These are phyloP conservation scores for Solanum pimpinellifolium DNA, from an alignment of 257 asterid species.

Conservation along the genomic window DNA sequence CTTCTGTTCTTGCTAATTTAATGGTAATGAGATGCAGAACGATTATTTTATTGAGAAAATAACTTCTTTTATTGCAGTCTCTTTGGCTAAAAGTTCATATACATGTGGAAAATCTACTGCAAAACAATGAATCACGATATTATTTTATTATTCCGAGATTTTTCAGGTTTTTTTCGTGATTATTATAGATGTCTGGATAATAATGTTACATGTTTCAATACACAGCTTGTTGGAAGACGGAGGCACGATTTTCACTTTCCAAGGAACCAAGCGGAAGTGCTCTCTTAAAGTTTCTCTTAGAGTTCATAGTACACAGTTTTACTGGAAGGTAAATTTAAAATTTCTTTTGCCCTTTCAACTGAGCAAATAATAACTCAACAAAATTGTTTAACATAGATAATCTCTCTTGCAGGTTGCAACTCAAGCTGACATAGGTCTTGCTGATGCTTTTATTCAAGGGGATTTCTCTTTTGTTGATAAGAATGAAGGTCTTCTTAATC, in stretches of 20 bases:
- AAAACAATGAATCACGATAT: background rate
- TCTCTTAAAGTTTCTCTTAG: constrained; percentile 40
- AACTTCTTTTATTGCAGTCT: background rate
- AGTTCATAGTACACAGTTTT: constrained; percentile 64
- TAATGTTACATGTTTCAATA: background rate
- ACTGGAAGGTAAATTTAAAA: constrained; percentile 51
- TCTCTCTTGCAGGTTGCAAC: constrained; percentile 42
- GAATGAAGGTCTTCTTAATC: constrained; percentile 55
- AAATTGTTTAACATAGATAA: background rate
- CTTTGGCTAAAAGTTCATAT: background rate
- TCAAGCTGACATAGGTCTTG: constrained; percentile 76
- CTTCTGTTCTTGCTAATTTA: background rate
- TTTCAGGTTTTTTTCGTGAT: background rate
- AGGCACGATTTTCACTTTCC: constrained; percentile 59
- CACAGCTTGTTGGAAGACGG: constrained; percentile 63
- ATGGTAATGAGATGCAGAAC: background rate
- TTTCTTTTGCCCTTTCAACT: background rate
- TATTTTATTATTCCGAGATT: background rate
- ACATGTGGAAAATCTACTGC: background rate
- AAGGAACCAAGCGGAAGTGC: constrained; percentile 33
- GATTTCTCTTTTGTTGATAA: constrained; percentile 69
- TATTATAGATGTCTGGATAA: background rate
- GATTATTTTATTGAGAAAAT: background rate
- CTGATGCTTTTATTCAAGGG: constrained; percentile 78
- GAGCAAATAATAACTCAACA: background rate